These are phyloP conservation scores for Balamuthia mandrillaris DNA, from an alignment of 208 protist genomes.

Conservation along the genomic window DNA sequence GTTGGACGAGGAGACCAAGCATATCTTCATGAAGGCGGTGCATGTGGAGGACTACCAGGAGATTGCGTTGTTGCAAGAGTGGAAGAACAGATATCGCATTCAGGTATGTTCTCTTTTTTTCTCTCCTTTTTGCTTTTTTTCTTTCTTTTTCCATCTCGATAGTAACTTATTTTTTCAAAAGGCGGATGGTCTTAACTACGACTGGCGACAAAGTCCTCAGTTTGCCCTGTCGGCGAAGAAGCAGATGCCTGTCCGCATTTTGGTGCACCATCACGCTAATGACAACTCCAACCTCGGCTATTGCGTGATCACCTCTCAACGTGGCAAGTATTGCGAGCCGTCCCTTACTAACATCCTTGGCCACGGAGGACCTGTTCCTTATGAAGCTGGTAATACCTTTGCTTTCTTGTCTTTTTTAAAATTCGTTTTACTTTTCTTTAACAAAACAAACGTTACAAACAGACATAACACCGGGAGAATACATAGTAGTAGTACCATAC, in stretches of 20 bases:
- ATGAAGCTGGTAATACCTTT: background rate
- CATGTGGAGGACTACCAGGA: slow-evolving; percentile 33
- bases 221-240: slow-evolving; percentile 24
- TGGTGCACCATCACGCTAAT: slow-evolving; percentile 3
- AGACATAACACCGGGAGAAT: background rate
- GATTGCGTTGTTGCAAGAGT: slow-evolving; percentile 19
- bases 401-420: background rate
- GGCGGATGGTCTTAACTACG: background rate
- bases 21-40: slow-evolving; percentile 35
- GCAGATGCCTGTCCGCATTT: background rate
- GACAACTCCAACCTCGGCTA: slow-evolving; percentile 25
- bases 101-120: background rate
- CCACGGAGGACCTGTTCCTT: background rate
- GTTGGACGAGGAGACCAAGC: slow-evolving; percentile 31
- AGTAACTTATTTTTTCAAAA: background rate
- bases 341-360: slow-evolving; percentile 1
- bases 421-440: too few relatives aligned
- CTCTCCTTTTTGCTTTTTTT: background rate
- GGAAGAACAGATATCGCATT: slow-evolving; percentile 1
- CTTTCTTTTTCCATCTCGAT: background rate
- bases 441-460: too few relatives aligned
- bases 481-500: slow-evolving; percentile 3
- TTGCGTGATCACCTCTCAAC: background rate
- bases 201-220: slow-evolving; percentile 28
- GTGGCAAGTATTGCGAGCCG: background rate